Percentiles rank a stretch among this genome's conserved stretches.
Evolutionary conservation across 2,329 filamentous ascomycete species (phyloP).

Genomic region (Knufia fluminis): DNA sequence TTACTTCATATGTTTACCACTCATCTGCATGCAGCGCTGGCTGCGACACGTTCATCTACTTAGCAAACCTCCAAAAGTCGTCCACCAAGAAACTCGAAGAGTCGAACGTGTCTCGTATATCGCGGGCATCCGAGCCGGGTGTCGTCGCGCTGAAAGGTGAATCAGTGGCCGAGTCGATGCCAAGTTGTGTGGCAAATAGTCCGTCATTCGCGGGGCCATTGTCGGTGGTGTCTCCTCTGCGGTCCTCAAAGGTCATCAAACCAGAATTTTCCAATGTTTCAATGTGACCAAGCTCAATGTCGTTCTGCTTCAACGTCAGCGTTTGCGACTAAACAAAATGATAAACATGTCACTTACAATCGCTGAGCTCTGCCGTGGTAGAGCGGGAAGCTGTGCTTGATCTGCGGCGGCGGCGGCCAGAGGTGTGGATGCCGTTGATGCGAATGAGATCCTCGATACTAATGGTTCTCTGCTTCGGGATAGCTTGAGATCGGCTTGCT

Average conservation of each 20-base stretch:
- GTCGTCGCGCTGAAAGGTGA: background rate
- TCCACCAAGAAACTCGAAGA: background rate
- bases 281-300: background rate
- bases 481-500: background rate
- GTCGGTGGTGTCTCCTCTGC: background rate
- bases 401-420: background rate
- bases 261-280: background rate
- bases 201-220: background rate
- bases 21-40: too few relatives aligned
- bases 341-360: background rate
- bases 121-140: background rate
- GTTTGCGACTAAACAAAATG: background rate
- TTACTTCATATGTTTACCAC: too few relatives aligned
- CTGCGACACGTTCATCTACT: background rate
- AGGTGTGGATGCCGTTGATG: slow-evolving; percentile 29
- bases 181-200: background rate
- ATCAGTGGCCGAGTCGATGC: too few relatives aligned
- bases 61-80: background rate
- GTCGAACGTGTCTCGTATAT: background rate
- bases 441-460: slow-evolving; percentile 22
- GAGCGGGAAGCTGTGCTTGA: background rate
- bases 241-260: background rate
- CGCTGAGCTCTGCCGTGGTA: background rate
- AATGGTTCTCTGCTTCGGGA: background rate
- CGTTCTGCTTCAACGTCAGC: background rate